A percentile compares a stretch with the other conserved stretches of the same genome.
phyloP scores from a whole-genome alignment of 192 early-diverging fungal genomes.

The Cladochytrium replicatum region DNA sequence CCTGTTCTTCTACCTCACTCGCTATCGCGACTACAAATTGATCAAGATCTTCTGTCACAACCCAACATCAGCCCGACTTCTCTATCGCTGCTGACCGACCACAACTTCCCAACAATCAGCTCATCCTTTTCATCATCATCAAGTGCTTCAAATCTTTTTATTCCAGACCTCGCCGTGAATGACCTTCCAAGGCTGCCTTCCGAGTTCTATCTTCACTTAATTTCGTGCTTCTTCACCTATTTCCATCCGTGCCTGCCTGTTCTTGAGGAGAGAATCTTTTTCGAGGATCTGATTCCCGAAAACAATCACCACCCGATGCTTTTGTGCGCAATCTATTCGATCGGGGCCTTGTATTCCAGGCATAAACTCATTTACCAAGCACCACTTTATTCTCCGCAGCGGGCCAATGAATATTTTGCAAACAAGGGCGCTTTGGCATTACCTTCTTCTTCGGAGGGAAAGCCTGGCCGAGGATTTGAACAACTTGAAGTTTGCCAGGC shows the following conservation, averaged over 20 bases:
- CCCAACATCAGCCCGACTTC: neutral
- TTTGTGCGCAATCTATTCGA: constrained; percentile 29
- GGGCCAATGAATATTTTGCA: constrained; percentile 17
- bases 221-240: constrained; percentile 20
- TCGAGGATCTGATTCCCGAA: constrained; percentile 24
- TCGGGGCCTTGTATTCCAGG: constrained; percentile 21
- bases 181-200: constrained; percentile 8
- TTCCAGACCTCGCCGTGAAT: constrained; percentile 5
- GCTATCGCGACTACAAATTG: too few relatives aligned
- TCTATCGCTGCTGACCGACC: neutral
- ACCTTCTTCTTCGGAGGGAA: constrained; percentile 1
- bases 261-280: constrained; percentile 18
- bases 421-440: constrained; percentile 13
- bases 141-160: neutral
- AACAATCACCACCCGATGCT: constrained; percentile 38
- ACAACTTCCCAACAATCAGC: neutral
- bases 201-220: constrained; percentile 21
- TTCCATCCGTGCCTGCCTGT: constrained; percentile 21
- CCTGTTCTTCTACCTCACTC: too few relatives aligned
- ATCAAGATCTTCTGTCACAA: neutral
- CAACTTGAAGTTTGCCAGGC: constrained; percentile 2
- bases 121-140: neutral
- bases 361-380: constrained; percentile 18
- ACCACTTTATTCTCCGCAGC: constrained; percentile 22
- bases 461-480: neutral